phyloP scores from a whole-genome alignment of 179 eudicot species.

The Silene noctiflora region DNA sequence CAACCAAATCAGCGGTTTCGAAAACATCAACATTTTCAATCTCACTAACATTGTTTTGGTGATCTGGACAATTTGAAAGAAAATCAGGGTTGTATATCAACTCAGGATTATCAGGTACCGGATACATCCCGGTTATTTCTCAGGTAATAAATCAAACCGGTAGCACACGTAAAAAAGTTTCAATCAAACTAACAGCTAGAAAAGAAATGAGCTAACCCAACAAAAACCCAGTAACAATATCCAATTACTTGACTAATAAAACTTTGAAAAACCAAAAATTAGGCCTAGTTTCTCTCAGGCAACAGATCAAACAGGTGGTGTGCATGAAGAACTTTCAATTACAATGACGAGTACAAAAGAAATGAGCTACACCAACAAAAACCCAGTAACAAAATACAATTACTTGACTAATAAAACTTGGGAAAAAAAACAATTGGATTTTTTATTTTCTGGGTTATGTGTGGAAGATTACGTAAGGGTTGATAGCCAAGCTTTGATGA shows the following conservation, averaged over 20 bases:
- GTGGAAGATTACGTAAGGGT: not conserved
- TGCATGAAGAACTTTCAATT: not conserved
- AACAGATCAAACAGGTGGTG: not conserved
- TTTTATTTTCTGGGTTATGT: not conserved
- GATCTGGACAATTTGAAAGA: constrained; percentile 5
- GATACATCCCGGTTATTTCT: constrained; percentile 15
- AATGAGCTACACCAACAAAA: not conserved
- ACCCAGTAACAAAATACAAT: constrained; percentile 2
- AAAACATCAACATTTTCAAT: constrained; percentile 11
- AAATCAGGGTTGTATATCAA: constrained; percentile 21
- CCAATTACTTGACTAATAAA: not conserved
- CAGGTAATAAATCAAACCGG: not conserved
- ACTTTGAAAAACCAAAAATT: not conserved
- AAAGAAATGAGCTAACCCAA: not conserved
- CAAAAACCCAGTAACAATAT: constrained; percentile 3
- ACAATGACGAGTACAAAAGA: not conserved
- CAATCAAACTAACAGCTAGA: not conserved
- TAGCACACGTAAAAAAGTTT: not conserved
- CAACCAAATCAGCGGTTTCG: constrained; percentile 6
- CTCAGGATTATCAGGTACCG: constrained; percentile 24
- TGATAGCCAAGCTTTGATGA: no score
- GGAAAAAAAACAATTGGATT: not conserved
- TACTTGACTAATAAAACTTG: not conserved
- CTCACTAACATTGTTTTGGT: constrained; percentile 9
- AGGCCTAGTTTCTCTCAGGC: constrained; percentile 1